Evolutionary conservation across 257 asterid species (phyloP).

Genomic region (Cruciata laevipes): DNA sequence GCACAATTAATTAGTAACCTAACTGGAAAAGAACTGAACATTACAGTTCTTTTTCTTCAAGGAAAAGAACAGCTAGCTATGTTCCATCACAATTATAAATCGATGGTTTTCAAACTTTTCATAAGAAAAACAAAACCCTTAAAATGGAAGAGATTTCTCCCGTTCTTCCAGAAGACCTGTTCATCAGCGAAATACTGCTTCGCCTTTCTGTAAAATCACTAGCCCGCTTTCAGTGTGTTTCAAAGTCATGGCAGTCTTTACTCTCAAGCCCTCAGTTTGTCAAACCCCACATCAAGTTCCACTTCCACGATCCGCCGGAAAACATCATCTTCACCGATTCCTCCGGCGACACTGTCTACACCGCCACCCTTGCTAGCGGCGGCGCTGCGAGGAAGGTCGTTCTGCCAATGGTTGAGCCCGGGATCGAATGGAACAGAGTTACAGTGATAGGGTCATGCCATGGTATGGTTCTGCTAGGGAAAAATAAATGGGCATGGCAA

Average conservation of each 20-base stretch:
- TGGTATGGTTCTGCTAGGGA: conserved; percentile 20
- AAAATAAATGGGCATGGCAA: not conserved
- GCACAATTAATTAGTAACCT: too few species aligned
- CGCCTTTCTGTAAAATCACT: not conserved
- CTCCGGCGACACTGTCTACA: not conserved
- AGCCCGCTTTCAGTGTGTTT: not conserved
- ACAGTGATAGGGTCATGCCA: conserved; percentile 25
- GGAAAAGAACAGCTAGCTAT: too few species aligned
- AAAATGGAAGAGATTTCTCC: not conserved
- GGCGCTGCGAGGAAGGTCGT: not conserved
- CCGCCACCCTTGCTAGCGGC: too few species aligned
- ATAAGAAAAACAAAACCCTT: too few species aligned
- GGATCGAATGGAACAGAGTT: too few species aligned
- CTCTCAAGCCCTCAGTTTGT: not conserved
- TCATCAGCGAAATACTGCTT: not conserved
- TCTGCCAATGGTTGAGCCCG: too few species aligned
- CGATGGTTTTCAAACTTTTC: too few species aligned
- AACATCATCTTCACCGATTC: conserved; percentile 20
- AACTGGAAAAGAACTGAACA: too few species aligned
- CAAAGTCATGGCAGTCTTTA: not conserved
- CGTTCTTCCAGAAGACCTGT: not conserved
- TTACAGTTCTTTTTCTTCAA: too few species aligned
- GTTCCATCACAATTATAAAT: too few species aligned
- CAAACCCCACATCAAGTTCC: conserved; percentile 13
- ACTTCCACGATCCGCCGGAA: conserved; percentile 7